Evolutionary conservation across 202 grass and related monocot species (phyloP).

Genomic region (Elaeis oleifera): DNA sequence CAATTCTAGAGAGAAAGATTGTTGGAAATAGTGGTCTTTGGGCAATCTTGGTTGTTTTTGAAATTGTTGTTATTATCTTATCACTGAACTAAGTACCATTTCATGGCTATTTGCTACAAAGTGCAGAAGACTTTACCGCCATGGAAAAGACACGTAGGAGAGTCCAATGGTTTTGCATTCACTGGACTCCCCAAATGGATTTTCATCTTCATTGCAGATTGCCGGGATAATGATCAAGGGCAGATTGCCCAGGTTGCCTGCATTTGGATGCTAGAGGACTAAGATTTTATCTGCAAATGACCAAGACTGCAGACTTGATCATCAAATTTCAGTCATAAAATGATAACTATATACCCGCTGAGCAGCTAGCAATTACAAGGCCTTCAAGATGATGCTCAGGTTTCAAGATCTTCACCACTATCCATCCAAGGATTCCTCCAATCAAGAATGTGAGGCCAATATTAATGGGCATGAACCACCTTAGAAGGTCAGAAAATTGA

Average conservation of each 20-base stretch:
- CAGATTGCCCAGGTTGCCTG: slow-evolving; percentile 52
- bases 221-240: slow-evolving; percentile 53
- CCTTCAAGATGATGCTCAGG: slow-evolving; percentile 27
- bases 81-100: no score
- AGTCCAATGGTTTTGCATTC: slow-evolving; percentile 48
- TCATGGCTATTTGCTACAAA: not conserved
- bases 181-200: slow-evolving; percentile 36
- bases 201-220: slow-evolving; percentile 51
- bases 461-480: slow-evolving; percentile 83
- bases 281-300: no score
- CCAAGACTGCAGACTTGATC: not conserved
- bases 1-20: no score
- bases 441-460: slow-evolving; percentile 38
- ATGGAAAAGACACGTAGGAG: slow-evolving; percentile 48
- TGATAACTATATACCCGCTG: slow-evolving; percentile 29
- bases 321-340: not conserved
- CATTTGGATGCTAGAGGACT: not conserved
- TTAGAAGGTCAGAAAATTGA: slow-evolving; percentile 17
- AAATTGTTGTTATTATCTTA: no score
- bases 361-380: slow-evolving; percentile 48
- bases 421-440: slow-evolving; percentile 52
- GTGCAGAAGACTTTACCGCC: slow-evolving; percentile 30
- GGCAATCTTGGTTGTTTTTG: no score
- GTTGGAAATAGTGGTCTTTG: no score
- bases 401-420: slow-evolving; percentile 38